Conservation (phyloP, 2,329 filamentous ascomycete genomes). For the Xylariales sp. region DNA sequence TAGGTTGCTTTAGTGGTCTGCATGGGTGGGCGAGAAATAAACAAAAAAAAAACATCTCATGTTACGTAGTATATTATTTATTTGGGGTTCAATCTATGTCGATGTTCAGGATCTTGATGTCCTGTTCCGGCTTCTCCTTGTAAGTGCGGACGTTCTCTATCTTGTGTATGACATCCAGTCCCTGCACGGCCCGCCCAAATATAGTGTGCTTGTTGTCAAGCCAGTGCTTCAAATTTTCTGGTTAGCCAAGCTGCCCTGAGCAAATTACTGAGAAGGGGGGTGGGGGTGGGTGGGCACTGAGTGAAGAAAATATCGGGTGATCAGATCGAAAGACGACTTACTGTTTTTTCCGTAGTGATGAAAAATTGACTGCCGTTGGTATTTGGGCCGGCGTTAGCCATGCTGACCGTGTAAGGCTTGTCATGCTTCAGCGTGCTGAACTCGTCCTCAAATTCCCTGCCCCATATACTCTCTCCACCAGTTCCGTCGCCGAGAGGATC, state of each 20-base stretch:
- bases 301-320: no score
- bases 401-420: conserved; percentile 92
- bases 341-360: conserved; percentile 94
- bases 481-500: conserved; percentile 87
- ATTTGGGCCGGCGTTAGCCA: conserved; percentile 95
- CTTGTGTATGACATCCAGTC: conserved; percentile 89
- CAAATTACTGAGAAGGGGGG: no score
- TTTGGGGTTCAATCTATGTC: no score
- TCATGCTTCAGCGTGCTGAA: conserved; percentile 90
- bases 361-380: conserved; percentile 98
- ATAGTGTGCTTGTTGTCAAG: conserved; percentile 94
- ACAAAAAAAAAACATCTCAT: no score
- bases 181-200: conserved; percentile 85
- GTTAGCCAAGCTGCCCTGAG: no score
- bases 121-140: conserved; percentile 91
- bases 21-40: no score
- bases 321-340: no score
- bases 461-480: conserved; percentile 89
- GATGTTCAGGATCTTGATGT: conserved; percentile 96
- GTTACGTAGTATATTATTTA: no score
- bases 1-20: no score
- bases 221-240: conserved; percentile 59
- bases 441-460: conserved; percentile 88
- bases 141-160: conserved; percentile 88
- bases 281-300: no score